A percentile compares a stretch with the other conserved stretches of the same genome.
Conservation (phyloP, 305 asterid genomes). For the Rubia occidens region DNA sequence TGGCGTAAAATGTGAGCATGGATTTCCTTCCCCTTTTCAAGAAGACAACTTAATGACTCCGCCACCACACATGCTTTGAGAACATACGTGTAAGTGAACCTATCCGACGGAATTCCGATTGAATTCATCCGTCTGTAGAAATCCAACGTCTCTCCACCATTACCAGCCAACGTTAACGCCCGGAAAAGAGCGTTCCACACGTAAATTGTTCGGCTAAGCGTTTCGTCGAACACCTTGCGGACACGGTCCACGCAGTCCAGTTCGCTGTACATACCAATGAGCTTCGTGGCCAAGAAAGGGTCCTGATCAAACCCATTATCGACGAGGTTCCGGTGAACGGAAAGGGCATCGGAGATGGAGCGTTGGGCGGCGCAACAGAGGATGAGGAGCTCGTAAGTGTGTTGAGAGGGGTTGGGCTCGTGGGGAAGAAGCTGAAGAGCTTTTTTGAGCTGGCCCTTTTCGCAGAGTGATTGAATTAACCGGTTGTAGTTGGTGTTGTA, state of each 20-base stretch:
- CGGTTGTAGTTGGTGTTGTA: constrained; percentile 33
- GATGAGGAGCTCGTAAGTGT: constrained; percentile 68
- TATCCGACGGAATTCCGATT: constrained; percentile 52
- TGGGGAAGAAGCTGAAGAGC: constrained; percentile 55
- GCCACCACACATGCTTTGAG: constrained; percentile 79
- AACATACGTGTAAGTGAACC: constrained; percentile 80
- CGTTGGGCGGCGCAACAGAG: constrained; percentile 44
- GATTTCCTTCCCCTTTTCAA: constrained; percentile 52
- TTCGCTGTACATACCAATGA: constrained; percentile 49
- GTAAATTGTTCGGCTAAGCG: constrained; percentile 41
- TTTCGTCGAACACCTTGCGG: constrained; percentile 78
- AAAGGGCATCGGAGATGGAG: constrained; percentile 40
- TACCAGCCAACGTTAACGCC: constrained; percentile 59
- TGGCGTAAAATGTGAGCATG: constrained; percentile 69
- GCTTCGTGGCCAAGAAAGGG: constrained; percentile 84
- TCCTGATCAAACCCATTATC: constrained; percentile 69
- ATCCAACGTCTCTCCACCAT: constrained; percentile 59
- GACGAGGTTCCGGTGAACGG: constrained; percentile 41
- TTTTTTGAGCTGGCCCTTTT: constrained; percentile 58
- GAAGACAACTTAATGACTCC: constrained; percentile 26
- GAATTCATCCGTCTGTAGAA: constrained; percentile 55
- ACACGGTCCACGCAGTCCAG: constrained; percentile 42
- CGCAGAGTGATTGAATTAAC: constrained; percentile 68
- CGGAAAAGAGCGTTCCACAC: constrained; percentile 82
- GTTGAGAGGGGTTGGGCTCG: constrained; percentile 58